Evolutionary conservation across 768 basidiomycete species (phyloP), one percentile per base, ranked within the genome.

Genomic region (Naganishia antarctica): DNA sequence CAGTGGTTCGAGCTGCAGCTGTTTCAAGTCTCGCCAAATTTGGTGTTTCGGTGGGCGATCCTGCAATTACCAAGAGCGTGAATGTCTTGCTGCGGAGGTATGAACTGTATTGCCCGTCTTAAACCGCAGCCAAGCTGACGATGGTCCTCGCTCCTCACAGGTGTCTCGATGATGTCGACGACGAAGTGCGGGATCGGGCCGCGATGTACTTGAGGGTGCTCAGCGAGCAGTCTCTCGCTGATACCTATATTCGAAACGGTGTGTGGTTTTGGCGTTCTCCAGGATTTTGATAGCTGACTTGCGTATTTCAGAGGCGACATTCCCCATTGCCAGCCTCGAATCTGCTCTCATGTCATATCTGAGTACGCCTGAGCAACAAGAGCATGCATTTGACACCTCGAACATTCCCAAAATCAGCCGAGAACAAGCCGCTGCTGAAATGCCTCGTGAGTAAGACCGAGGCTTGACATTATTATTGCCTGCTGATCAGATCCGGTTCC

Each of bases 131-230:
- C 18, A 47, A 65, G 34, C 5, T 26, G 29, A 67, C 65, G 11
- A 72, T 64, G 65, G 31, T 37, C 13, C 49, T 6, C n/a, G n/a
- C 41, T 34, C 57, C 29, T 48, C 25, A 15, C 67, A 92, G 92
- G 67, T 99, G 96, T 75, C 80, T 99, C 70, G 94, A 98, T 74
- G 96, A 99, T 76, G 90, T 97, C 21, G 96, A 99, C 66, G 96
- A 99, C 72, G 96, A 99, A 81, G 96, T 99, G 60, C 86, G 96
- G 46, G 96, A 99, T 78, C 88, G 96, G 53, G 96, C 96, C 4
- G 90, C 96, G 9, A 83, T 99, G 79, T 98, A 96, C 78, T 83
- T 98, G 67, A 87, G 84, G 77, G 84, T 88, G 3, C 85, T 94
- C 73, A 83, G 86, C 69, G 89, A 88, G 74, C 84, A 88, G 68